These are phyloP conservation scores for Ascocoryne sarcoides DNA, from an alignment of 2,329 filamentous ascomycete genomes.

Conservation along the genomic window DNA sequence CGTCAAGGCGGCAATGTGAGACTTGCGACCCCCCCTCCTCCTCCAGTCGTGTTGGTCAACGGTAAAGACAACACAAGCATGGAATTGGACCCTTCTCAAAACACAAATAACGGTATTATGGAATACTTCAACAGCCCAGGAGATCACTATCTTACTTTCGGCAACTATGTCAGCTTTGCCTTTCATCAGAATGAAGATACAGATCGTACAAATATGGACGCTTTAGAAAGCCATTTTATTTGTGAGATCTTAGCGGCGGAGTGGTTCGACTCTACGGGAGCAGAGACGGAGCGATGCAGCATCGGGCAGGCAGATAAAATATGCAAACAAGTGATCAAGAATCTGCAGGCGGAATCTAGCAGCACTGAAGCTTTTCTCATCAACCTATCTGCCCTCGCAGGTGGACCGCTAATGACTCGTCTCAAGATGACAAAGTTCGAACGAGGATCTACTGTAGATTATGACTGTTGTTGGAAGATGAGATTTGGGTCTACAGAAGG, in stretches of 20 bases:
- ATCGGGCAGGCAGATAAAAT: conserved; percentile 47
- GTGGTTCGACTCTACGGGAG: conserved; percentile 43
- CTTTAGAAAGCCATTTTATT: conserved; percentile 46
- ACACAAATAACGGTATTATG: conserved; percentile 20
- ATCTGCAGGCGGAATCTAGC: conserved; percentile 41
- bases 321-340: conserved; percentile 44
- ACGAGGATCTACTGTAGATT: conserved; percentile 36
- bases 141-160: conserved; percentile 15
- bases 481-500: conserved; percentile 44
- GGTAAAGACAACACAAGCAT: conserved; percentile 27
- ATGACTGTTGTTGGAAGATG: conserved; percentile 47
- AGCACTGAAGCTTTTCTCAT: conserved; percentile 49
- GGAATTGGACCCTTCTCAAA: conserved; percentile 26
- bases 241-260: conserved; percentile 39
- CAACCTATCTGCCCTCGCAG: conserved; percentile 49
- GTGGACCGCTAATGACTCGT: conserved; percentile 42
- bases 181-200: conserved; percentile 25
- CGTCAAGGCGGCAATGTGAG: conserved; percentile 51
- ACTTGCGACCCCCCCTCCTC: conserved; percentile 45
- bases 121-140: conserved; percentile 21
- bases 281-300: conserved; percentile 34
- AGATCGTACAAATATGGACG: conserved; percentile 44
- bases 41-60: conserved; percentile 38
- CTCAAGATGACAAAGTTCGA: conserved; percentile 37
- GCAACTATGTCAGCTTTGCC: conserved; percentile 21